phyloP scores from a whole-genome alignment of 176 grass and related monocot species.

The bread wheat (Triticum aestivum) region DNA sequence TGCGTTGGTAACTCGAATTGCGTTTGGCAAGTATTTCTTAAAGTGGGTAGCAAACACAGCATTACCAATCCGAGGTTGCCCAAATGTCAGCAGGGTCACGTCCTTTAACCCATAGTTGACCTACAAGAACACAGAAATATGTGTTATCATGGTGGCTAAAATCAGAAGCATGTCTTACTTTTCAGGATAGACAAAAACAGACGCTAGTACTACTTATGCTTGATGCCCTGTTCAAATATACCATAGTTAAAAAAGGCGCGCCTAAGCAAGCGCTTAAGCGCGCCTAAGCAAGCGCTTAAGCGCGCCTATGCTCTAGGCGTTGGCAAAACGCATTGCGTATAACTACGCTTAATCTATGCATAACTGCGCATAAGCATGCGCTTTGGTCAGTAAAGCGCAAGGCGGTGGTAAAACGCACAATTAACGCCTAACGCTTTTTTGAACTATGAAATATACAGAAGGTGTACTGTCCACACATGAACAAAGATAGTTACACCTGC shows the following conservation, averaged over 20 bases:
- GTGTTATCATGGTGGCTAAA: not conserved
- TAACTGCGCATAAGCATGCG: too few species aligned
- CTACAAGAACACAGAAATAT: constrained; percentile 38
- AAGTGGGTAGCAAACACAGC: constrained; percentile 61
- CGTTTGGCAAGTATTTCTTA: constrained; percentile 39
- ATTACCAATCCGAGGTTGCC: constrained; percentile 78
- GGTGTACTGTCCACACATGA: not conserved
- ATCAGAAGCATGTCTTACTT: not conserved
- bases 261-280: too few species aligned
- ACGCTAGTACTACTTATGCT: not conserved
- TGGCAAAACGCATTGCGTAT: too few species aligned
- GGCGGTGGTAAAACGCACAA: too few species aligned
- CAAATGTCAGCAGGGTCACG: constrained; percentile 63
- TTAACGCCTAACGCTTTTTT: too few species aligned
- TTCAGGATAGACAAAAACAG: not conserved
- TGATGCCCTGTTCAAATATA: not conserved
- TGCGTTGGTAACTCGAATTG: constrained; percentile 52
- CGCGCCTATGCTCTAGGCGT: too few species aligned
- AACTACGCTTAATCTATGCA: too few species aligned
- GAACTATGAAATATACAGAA: not conserved
- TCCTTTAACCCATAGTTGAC: constrained; percentile 48
- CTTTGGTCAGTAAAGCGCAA: too few species aligned
- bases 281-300: too few species aligned
- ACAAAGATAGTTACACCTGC: not conserved
- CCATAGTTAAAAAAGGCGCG: too few species aligned